Conservation (phyloP, 768 basidiomycete species). For the Pleurotus citrinopileatus region DNA sequence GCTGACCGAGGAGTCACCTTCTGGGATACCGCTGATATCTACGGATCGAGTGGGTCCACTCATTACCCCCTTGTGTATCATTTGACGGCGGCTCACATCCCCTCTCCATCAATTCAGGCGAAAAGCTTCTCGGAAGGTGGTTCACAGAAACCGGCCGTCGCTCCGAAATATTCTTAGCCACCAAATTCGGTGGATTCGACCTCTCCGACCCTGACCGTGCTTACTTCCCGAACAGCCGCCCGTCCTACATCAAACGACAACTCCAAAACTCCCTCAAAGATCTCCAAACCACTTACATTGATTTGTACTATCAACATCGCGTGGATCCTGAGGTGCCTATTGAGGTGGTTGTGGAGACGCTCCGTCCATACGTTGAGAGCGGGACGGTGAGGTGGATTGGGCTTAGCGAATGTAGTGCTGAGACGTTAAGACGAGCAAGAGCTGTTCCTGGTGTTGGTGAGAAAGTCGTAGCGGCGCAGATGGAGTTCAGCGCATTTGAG, state of each 20-base stretch:
- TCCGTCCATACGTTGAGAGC: constrained; percentile 27
- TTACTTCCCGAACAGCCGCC: constrained; percentile 13
- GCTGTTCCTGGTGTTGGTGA: constrained; percentile 24
- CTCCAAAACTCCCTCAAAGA: constrained; percentile 15
- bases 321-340: constrained; percentile 26
- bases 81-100: background rate
- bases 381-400: constrained; percentile 29
- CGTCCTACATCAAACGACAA: constrained; percentile 14
- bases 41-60: constrained; percentile 14
- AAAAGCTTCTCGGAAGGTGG: background rate
- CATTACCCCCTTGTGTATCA: background rate
- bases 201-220: constrained; percentile 4
- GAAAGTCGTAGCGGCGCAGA: constrained; percentile 24
- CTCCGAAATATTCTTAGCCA: constrained; percentile 49
- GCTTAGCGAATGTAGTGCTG: constrained; percentile 26
- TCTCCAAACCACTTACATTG: constrained; percentile 27
- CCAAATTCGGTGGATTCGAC: constrained; percentile 44
- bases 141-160: constrained; percentile 33
- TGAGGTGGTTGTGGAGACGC: constrained; percentile 28
- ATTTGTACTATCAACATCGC: constrained; percentile 40
- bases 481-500: constrained; percentile 27
- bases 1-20: constrained; percentile 21
- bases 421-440: constrained; percentile 24
- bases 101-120: background rate
- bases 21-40: constrained; percentile 21